These are phyloP conservation scores for Ophiostoma ulmi DNA, from an alignment of 2,329 filamentous ascomycete species.

Conservation along the genomic window DNA sequence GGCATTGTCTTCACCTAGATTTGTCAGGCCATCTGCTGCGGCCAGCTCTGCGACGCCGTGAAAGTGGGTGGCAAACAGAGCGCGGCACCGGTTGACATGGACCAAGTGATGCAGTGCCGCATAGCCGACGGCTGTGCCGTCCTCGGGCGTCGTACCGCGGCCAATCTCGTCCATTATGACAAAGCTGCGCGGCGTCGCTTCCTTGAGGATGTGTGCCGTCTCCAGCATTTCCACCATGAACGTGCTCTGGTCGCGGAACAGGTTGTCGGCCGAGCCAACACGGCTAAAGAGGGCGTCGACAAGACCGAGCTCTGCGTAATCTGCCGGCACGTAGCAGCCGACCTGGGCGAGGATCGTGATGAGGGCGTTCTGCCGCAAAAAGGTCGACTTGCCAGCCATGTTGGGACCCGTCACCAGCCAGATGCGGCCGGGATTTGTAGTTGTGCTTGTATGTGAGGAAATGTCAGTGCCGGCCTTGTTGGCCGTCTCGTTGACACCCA, in stretches of 20 bases:
- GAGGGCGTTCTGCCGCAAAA: conserved; percentile 88
- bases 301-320: conserved; percentile 77
- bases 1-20: conserved; percentile 22
- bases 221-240: conserved; percentile 99
- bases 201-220: conserved; percentile 80
- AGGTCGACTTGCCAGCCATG: conserved; percentile 97
- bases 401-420: conserved; percentile 79
- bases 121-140: conserved; percentile 84
- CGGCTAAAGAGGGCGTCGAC: conserved; percentile 96
- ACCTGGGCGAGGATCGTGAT: conserved; percentile 91
- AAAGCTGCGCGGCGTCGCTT: conserved; percentile 78
- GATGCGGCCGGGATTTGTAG: conserved; percentile 56
- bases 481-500: conserved; percentile 38
- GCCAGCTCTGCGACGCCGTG: conserved; percentile 78
- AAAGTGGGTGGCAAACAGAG: conserved; percentile 93
- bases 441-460: not conserved
- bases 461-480: not conserved
- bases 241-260: conserved; percentile 92
- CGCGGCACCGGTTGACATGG: conserved; percentile 68
- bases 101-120: conserved; percentile 82
- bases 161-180: conserved; percentile 99
- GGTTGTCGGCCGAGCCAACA: conserved; percentile 87
- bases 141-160: conserved; percentile 85
- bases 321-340: conserved; percentile 86
- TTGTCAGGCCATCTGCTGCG: conserved; percentile 42